A percentile compares a stretch with the other conserved stretches of the same genome.
Evolutionary conservation across 1,284 basidiomycete genomes (phyloP).

Genomic region (Mycena citricolor): DNA sequence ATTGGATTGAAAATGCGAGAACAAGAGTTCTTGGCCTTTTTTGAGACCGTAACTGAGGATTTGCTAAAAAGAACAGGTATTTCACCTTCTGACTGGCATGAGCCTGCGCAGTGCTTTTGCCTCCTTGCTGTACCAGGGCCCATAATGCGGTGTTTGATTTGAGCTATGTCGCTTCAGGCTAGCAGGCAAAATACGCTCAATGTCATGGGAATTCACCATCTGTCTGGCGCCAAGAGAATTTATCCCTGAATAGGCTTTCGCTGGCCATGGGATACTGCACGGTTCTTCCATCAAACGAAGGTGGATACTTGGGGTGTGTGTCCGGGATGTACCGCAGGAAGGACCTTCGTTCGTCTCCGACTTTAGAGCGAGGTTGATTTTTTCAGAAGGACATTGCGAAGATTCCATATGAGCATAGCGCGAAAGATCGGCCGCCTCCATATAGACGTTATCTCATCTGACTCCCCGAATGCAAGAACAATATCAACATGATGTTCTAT

Average conservation of each 20-base stretch:
- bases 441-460: too few species aligned
- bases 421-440: too few species aligned
- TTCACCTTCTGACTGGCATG: conserved; percentile 73
- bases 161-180: too few species aligned
- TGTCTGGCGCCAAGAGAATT: conserved; percentile 70
- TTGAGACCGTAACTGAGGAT: conserved; percentile 86
- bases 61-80: conserved; percentile 55
- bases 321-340: conserved; percentile 86
- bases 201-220: conserved; percentile 11
- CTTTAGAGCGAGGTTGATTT: too few species aligned
- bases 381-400: too few species aligned
- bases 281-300: conserved; percentile 90
- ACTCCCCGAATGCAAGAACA: too few species aligned
- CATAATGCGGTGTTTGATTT: conserved; percentile 98
- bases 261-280: conserved; percentile 78
- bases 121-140: conserved; percentile 85
- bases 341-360: too few species aligned
- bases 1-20: conserved; percentile 80
- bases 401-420: too few species aligned
- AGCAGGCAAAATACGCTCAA: background rate
- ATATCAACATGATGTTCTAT: too few species aligned
- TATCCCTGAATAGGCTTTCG: conserved; percentile 85
- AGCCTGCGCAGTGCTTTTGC: conserved; percentile 76
- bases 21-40: conserved; percentile 92
- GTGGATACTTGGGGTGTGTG: conserved; percentile 72